A percentile compares a stretch with the other conserved stretches of the same genome.
These are phyloP conservation scores for Paramecium sonneborni DNA, from an alignment of 73 alveolate species.

Conservation along the genomic window DNA sequence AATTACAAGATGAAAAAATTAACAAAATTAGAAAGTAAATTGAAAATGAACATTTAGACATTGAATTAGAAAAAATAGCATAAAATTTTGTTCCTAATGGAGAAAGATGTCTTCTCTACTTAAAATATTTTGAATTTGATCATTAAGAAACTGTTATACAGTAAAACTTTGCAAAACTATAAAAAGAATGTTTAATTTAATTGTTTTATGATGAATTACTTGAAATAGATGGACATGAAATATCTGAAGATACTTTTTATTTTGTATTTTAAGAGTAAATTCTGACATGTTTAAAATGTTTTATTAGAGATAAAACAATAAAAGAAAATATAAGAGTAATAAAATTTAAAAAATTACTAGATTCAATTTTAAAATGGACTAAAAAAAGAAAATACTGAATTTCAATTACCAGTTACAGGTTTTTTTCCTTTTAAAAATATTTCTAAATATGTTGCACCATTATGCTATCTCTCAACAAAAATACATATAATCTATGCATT, in stretches of 20 bases:
- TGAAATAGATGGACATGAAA: conserved; percentile 28
- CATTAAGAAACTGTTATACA: not conserved
- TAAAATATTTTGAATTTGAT: conserved; percentile 44
- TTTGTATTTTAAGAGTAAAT: conserved; percentile 41
- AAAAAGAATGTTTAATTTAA: not conserved
- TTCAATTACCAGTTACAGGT: not conserved
- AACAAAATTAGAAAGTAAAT: not conserved
- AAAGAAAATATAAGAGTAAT: not conserved
- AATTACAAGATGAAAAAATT: not conserved
- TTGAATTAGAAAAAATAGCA: conserved; percentile 21
- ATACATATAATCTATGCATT: conserved; percentile 3
- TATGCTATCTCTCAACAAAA: conserved; percentile 15
- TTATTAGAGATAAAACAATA: conserved; percentile 29
- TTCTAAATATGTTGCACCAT: conserved; percentile 40
- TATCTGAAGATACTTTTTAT: conserved; percentile 39
- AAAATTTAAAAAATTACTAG: not conserved
- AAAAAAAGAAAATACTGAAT: not conserved
- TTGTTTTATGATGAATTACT: not conserved
- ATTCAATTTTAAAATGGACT: not conserved
- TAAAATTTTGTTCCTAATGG: conserved; percentile 10
- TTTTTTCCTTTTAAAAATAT: not conserved
- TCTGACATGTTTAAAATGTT: not conserved
- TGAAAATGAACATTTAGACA: conserved; percentile 12
- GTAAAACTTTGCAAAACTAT: not conserved
- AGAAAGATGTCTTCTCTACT: not conserved